These are phyloP conservation scores for Cutaneotrichosporon mucoides DNA, from an alignment of 1,284 basidiomycete species.

Conservation along the genomic window DNA sequence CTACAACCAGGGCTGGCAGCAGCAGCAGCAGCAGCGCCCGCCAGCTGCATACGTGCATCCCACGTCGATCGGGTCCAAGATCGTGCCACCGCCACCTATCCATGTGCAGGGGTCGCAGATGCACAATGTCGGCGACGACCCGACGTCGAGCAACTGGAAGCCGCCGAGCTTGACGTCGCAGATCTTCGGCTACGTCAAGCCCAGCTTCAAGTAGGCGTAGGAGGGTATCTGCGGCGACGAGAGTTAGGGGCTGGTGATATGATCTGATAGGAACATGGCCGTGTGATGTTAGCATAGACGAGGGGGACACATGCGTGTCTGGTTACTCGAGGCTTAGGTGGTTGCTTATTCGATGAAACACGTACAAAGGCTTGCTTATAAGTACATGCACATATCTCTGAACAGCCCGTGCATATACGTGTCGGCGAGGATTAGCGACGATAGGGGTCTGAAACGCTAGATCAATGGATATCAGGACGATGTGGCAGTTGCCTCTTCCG, in stretches of 20 bases:
- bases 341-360: too few species aligned
- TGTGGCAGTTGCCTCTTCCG: too few species aligned
- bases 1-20: not conserved
- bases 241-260: not conserved
- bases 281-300: too few species aligned
- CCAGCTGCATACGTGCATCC: not conserved
- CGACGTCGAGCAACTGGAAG: not conserved
- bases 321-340: too few species aligned
- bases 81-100: not conserved
- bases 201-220: not conserved
- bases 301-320: too few species aligned
- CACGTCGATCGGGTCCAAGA: not conserved
- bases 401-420: too few species aligned
- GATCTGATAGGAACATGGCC: too few species aligned
- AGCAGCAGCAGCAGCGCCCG: not conserved
- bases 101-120: slow-evolving; percentile 1
- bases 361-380: too few species aligned
- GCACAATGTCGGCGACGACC: not conserved
- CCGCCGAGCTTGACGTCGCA: slow-evolving; percentile 1
- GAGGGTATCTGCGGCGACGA: not conserved
- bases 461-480: too few species aligned
- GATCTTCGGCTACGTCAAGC: slow-evolving; percentile 3
- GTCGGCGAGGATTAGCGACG: too few species aligned
- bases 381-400: too few species aligned
- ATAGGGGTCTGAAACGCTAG: too few species aligned